Evolutionary conservation across 371 early-diverging fungal genomes (phyloP), one percentile per base, ranked within the genome.

Genomic region (Conidiobolus coronatus): DNA sequence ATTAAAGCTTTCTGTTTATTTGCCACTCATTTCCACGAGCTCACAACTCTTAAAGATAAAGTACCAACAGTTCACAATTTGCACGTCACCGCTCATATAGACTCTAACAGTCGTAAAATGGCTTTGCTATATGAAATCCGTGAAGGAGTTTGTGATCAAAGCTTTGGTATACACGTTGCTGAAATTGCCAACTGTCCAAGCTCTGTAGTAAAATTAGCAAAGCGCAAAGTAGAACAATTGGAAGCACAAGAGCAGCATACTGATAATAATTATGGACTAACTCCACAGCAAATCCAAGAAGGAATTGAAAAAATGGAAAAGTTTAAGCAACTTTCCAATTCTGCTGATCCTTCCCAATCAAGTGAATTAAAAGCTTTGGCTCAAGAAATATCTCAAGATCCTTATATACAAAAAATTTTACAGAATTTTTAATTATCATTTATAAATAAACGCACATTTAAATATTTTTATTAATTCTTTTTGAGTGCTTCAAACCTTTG

Each of bases 121-220:
- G 86, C 88, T 0, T 61, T 94, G 21, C 56, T 94, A 40, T 92
- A 94, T 62, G 80, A 81, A 57, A 87, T 94, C 13, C 65, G 67
- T 20, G 71, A 76, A 51, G 82, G 80, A 63, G 71, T 83, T 0
- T 89, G 95, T 53, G 91, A 96, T 62, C 83, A 86, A 54, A 91
- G 93, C 55, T 98, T 94, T 68, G 99, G 99, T 44, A 90, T 98
- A 50, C 94, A 96, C 52, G 98, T 98, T 5, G 98, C 99, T 1
- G 81, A 90, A 61, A 54, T 87, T 50, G 96, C 93, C 5, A 73
- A 82, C 40, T 99, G 99, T 55, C 99, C 99, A 0, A 60, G 66
- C 15, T 61, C 70, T 0, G 86, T 90, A 2, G 75, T 93, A 12
- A 55, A 64, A 11, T 44, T 55, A 46, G 48, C 48, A 22, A 47